phyloP scores from a whole-genome alignment of 2,329 filamentous ascomycete genomes.

The Ophiostoma himal-ulmi region DNA sequence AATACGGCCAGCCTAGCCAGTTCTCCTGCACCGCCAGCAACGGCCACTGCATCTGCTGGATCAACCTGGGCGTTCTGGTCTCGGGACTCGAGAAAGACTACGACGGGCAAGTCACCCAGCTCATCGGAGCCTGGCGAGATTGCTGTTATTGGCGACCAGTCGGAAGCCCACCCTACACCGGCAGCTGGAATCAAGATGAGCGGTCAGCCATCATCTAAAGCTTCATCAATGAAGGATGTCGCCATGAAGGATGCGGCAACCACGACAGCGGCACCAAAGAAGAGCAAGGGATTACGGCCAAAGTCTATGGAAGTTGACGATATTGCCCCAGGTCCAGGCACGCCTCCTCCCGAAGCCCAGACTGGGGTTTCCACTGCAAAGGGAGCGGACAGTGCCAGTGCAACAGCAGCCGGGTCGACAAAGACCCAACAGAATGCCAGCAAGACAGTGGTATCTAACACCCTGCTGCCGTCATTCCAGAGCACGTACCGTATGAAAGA shows the following conservation, averaged over 20 bases:
- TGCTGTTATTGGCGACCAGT: slow-evolving; percentile 52
- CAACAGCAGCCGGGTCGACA: background rate
- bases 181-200: slow-evolving; percentile 43
- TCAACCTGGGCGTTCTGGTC: slow-evolving; percentile 83
- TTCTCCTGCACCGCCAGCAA: slow-evolving; percentile 33
- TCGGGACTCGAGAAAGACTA: slow-evolving; percentile 44
- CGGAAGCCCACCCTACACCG: slow-evolving; percentile 49
- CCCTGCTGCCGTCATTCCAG: slow-evolving; percentile 63
- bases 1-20: slow-evolving; percentile 21
- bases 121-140: slow-evolving; percentile 44
- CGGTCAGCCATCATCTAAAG: slow-evolving; percentile 34
- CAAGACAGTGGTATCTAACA: slow-evolving; percentile 48
- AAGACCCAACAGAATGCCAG: slow-evolving; percentile 27
- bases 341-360: slow-evolving; percentile 3
- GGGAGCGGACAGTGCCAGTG: background rate
- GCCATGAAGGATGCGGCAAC: slow-evolving; percentile 24
- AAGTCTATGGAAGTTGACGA: slow-evolving; percentile 46
- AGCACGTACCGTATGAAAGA: slow-evolving; percentile 63
- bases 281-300: slow-evolving; percentile 42
- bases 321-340: slow-evolving; percentile 32
- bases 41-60: slow-evolving; percentile 39
- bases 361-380: background rate
- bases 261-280: slow-evolving; percentile 31
- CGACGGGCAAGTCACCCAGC: slow-evolving; percentile 29
- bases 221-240: slow-evolving; percentile 33